These are phyloP conservation scores for Capillidium heterosporum DNA, from an alignment of 371 early-diverging fungal genomes.

Conservation along the genomic window DNA sequence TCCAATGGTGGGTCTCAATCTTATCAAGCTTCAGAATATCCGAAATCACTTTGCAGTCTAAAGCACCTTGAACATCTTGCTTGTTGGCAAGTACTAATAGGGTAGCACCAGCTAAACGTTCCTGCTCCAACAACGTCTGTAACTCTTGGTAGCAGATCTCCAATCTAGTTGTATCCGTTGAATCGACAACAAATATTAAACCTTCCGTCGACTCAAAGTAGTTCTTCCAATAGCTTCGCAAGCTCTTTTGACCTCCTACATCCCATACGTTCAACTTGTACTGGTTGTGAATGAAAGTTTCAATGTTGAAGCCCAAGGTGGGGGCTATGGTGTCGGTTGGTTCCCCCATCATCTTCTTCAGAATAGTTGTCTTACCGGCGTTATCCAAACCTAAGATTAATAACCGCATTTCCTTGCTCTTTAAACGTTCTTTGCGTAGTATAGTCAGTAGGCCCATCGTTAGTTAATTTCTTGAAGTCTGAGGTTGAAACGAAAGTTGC, in stretches of 20 bases:
- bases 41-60: conserved; percentile 49
- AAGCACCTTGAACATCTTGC: conserved; percentile 80
- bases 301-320: conserved; percentile 92
- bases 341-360: conserved; percentile 86
- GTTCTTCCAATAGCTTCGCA: conserved; percentile 97
- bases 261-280: conserved; percentile 87
- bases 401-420: conserved; percentile 78
- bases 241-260: conserved; percentile 95
- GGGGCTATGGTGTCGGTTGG: conserved; percentile 88
- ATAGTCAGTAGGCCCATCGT: conserved; percentile 89
- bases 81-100: conserved; percentile 90
- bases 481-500: no score
- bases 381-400: conserved; percentile 96
- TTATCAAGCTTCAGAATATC: conserved; percentile 49
- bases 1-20: conserved; percentile 83
- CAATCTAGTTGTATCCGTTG: conserved; percentile 67
- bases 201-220: conserved; percentile 99
- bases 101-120: conserved; percentile 83
- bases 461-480: no score
- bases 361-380: conserved; percentile 98
- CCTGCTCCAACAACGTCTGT: conserved; percentile 59
- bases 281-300: conserved; percentile 72
- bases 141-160: conserved; percentile 68
- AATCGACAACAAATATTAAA: conserved; percentile 97
- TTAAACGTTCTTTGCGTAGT: conserved; percentile 63